Conservation (phyloP, 768 basidiomycete genomes). For the Daedalea quercina region DNA sequence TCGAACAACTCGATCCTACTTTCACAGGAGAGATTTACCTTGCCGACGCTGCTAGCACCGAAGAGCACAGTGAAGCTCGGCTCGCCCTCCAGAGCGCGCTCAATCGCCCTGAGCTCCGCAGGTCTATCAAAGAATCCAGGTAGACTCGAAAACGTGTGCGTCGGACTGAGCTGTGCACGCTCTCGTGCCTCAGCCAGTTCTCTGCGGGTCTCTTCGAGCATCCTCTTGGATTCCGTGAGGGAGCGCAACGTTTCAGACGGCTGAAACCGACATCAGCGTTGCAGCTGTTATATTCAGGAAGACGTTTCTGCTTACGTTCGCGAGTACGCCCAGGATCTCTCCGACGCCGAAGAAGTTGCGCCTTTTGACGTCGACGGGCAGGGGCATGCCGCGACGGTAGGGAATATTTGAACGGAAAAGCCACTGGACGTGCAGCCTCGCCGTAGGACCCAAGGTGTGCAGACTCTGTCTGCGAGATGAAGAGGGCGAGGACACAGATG, state of each 20-base stretch:
- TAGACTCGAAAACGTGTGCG: constrained; percentile 72
- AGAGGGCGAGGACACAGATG: constrained; percentile 20
- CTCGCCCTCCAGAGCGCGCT: constrained; percentile 58
- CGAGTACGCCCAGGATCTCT: constrained; percentile 67
- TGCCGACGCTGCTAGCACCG: constrained; percentile 77
- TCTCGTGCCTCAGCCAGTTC: constrained; percentile 69
- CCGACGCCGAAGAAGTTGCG: constrained; percentile 76
- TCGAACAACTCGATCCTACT: background rate
- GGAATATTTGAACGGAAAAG: constrained; percentile 72
- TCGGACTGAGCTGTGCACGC: constrained; percentile 56
- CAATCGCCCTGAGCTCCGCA: constrained; percentile 58
- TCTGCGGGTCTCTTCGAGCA: constrained; percentile 71
- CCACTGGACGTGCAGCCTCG: constrained; percentile 48
- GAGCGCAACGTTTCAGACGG: constrained; percentile 76
- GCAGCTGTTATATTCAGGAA: background rate
- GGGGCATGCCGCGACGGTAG: constrained; percentile 49
- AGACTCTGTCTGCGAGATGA: constrained; percentile 23
- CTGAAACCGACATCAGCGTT: constrained; percentile 28
- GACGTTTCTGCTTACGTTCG: constrained; percentile 47
- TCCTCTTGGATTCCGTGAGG: constrained; percentile 67
- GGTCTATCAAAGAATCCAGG: constrained; percentile 70
- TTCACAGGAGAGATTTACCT: constrained; percentile 40
- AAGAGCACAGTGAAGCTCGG: constrained; percentile 78
- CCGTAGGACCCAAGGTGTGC: constrained; percentile 15
- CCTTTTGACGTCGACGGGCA: constrained; percentile 55